Base-by-base conservation (phyloP, 805 yeast species). In the Pichia cephalocereana region DNA sequence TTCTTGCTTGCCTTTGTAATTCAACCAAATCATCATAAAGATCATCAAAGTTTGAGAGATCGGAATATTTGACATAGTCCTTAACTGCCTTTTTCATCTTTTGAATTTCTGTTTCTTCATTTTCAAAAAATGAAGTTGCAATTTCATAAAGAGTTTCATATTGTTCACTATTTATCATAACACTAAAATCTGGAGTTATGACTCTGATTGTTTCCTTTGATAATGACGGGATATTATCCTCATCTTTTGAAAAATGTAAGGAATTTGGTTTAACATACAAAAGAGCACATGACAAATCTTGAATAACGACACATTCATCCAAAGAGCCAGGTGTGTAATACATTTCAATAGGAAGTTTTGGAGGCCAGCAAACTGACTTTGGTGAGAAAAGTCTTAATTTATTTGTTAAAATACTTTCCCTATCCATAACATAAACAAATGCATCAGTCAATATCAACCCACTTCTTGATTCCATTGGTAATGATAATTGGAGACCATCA, bases 321-420 rank as follows among this genome's bases (percentile, higher is more conserved):
- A 80, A 58, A 7, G 66, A 43, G 0, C 69, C 67, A 11, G 74
- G 69, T 42, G 75, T 74, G 54, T 76, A 77, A 57, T 83, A 78
- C 55, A 78, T 71, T 58, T 82, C 89, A 46, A 79, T 55, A 0
- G 86, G 85, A 19, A 82, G 55, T 74, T 77, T 75, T 0, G 87
- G 87, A 0, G 87, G 86, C 87, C 87, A 82, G 10, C 54, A 52
- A 6, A 51, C 54, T 12, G 63, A 60, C 42, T 60, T 54, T 8
- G 68, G 62, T 17, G 53, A 54, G 43, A 61, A 63, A 28, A 68
- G 59, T 14, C 63, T 64, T 47, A 65, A 66, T 26, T 62, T 61
- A 17, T 65, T 67, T 8, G 62, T 60, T 43, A 46, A 57, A 31
- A 40, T 68, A 49, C 57, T 65, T 56, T 61, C 68, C 66, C 44